Conservation (phyloP, 2,329 filamentous ascomycete genomes). For the Fusarium veterinarium region DNA sequence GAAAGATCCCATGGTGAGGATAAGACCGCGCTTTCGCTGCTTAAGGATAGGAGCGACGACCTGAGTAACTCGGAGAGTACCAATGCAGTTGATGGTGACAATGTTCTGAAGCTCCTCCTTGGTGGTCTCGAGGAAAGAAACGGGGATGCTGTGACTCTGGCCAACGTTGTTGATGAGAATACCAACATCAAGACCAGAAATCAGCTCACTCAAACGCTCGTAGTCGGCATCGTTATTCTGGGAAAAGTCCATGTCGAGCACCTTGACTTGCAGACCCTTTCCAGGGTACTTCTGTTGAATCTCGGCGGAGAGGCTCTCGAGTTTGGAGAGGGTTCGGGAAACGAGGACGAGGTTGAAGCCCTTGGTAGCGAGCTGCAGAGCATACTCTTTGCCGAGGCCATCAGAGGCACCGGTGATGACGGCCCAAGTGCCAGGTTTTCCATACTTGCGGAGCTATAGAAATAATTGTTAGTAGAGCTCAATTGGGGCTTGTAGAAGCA, state of each 20-base stretch:
- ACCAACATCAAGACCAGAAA: constrained; percentile 81
- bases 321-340: constrained; percentile 94
- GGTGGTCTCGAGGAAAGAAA: constrained; percentile 84
- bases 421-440: constrained; percentile 91
- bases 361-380: constrained; percentile 86
- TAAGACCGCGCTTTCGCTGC: constrained; percentile 84
- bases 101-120: constrained; percentile 87
- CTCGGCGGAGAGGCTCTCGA: constrained; percentile 79
- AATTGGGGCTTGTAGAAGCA: background rate
- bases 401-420: constrained; percentile 96
- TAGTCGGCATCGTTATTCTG: constrained; percentile 84
- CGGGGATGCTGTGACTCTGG: constrained; percentile 91
- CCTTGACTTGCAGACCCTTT: constrained; percentile 75
- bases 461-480: background rate
- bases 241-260: constrained; percentile 91
- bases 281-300: constrained; percentile 76
- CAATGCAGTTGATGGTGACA: constrained; percentile 93
- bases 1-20: constrained; percentile 97
- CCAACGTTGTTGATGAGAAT: constrained; percentile 98
- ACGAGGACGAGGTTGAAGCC: constrained; percentile 96
- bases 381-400: constrained; percentile 96
- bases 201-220: constrained; percentile 73
- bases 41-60: constrained; percentile 87
- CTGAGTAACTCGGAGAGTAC: constrained; percentile 88
- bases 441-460: constrained; percentile 84